Evolutionary conservation across 176 grass and related monocot genomes (phyloP), one percentile per base, ranked within the genome.

Genomic region (Panicum miliaceum): DNA sequence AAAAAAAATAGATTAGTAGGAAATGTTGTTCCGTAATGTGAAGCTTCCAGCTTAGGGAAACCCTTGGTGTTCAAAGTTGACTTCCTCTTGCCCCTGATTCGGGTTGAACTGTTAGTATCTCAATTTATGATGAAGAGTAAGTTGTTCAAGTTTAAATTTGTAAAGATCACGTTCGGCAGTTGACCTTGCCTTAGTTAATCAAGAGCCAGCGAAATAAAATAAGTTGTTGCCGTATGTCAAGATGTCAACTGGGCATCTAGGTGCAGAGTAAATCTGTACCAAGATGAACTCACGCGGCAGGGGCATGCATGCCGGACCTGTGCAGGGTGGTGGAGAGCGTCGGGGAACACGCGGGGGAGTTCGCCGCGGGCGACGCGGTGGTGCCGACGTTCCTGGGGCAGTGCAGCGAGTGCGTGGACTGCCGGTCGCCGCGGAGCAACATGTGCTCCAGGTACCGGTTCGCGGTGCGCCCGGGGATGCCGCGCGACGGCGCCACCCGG

Each of bases 241-340:
- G 13, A 16, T 42, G 41, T 47, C 45, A 47, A 47, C 45, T 47
- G 45, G 45, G 45, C 2, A 10, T 47, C 10, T 10, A 42, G 45
- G 45, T 10, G 9, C 11, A 32, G 29, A 32, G 29, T 32, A 32
- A 32, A 2, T 12, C 45, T 47, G 45, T 47, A 47, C 45, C 45
- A 47, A 47, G 45, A 47, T 1, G 45, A 47, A 13, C 45, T 47
- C 45, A 47, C 45, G 12, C 10, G 10, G 45, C 1, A 58, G 7
- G 56, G 56, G 7, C 19, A 56, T 4, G 22, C 56, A 58, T 11
- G 56, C 8, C 3, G 0, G 47, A 13, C 4, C 3, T 76, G 68
- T 29, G 52, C 82, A 97, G 95, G 79, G 84, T 89, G 37, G 92
- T 98, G 89, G 95, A 98, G 82, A 95, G 95, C 85, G 64, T 90